Evolutionary conservation across 495 filamentous ascomycete genomes (phyloP).

Genomic region (Pseudomonodictys pantanalensis): DNA sequence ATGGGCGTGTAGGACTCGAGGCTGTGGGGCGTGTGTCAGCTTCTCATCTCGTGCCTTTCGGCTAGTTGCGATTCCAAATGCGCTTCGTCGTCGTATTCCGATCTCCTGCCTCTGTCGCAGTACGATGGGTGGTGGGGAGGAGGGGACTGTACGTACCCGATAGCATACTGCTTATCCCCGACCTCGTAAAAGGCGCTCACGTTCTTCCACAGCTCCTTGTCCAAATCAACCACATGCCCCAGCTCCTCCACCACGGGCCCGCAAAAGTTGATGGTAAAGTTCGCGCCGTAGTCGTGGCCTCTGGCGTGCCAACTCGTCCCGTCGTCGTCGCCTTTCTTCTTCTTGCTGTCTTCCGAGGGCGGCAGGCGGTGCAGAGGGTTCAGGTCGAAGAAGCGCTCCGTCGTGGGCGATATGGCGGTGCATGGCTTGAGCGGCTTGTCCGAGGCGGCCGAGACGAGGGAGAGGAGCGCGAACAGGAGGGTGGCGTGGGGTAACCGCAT

Average conservation of each 20-base stretch:
- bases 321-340: constrained; percentile 57
- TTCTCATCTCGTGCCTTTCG: no score
- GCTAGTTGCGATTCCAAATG: no score
- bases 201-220: constrained; percentile 65
- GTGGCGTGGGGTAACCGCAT: not conserved
- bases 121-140: no score
- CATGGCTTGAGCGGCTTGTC: constrained; percentile 58
- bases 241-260: constrained; percentile 75
- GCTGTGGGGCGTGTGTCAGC: constrained; percentile 44
- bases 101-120: no score
- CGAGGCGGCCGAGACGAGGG: constrained; percentile 37
- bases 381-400: constrained; percentile 86
- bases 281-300: constrained; percentile 81
- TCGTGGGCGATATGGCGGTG: constrained; percentile 69
- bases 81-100: no score
- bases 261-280: constrained; percentile 96
- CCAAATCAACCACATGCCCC: constrained; percentile 60
- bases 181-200: constrained; percentile 86
- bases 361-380: constrained; percentile 65
- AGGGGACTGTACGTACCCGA: constrained; percentile 62
- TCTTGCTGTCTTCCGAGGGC: constrained; percentile 54
- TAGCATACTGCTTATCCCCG: constrained; percentile 71
- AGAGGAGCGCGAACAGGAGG: constrained; percentile 30
- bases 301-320: constrained; percentile 75
- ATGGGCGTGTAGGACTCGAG: constrained; percentile 64